phyloP scores from a whole-genome alignment of 2,329 filamentous ascomycete species.

The Pestalotiopsis sp. region DNA sequence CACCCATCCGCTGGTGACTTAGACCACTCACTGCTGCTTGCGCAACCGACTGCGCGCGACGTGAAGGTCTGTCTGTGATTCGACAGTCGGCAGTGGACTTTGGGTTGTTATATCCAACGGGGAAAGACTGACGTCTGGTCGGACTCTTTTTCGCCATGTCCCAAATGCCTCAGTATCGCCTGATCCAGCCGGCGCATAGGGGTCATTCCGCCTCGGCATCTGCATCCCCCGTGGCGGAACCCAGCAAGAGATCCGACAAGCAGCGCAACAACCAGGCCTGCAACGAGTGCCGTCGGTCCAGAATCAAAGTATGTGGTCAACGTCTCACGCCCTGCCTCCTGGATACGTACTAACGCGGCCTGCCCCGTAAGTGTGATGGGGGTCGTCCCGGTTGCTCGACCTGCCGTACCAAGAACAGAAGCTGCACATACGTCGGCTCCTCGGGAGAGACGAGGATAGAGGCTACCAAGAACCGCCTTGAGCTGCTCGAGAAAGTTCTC shows the following conservation, averaged over 20 bases:
- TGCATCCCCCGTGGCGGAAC: background rate
- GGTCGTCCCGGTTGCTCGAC: constrained; percentile 29
- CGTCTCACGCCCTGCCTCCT: background rate
- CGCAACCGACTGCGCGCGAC: no score
- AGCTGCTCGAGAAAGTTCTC: constrained; percentile 29
- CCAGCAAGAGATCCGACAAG: background rate
- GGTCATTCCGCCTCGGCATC: background rate
- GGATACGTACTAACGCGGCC: background rate
- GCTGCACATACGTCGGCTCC: constrained; percentile 33
- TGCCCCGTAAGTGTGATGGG: constrained; percentile 30
- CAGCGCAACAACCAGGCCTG: constrained; percentile 11
- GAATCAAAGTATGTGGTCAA: constrained; percentile 6
- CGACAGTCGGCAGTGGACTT: no score
- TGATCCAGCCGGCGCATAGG: background rate
- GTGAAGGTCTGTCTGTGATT: no score
- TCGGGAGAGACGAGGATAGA: constrained; percentile 31
- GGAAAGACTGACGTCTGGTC: no score
- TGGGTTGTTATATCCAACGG: no score
- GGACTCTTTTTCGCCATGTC: no score
- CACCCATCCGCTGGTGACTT: background rate
- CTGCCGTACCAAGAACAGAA: constrained; percentile 26
- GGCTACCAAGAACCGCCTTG: constrained; percentile 29
- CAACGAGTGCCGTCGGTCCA: constrained; percentile 11
- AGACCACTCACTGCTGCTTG: background rate
- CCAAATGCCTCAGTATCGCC: background rate